These are phyloP conservation scores for Penicillium hesseltinei DNA, from an alignment of 2,329 filamentous ascomycete species.

Conservation along the genomic window DNA sequence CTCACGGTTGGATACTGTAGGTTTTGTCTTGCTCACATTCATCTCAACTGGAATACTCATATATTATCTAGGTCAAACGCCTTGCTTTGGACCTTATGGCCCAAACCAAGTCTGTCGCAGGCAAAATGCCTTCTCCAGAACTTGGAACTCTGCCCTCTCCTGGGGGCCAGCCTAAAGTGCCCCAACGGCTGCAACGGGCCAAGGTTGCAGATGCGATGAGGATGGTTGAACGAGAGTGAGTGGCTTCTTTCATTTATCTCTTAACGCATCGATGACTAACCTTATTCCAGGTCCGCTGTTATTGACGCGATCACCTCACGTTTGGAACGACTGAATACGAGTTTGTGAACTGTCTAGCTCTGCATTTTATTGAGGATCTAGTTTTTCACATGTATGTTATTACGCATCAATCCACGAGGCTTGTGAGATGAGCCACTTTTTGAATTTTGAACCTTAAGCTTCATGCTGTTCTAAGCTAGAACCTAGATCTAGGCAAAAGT, in stretches of 20 bases:
- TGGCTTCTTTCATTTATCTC: slow-evolving; percentile 1
- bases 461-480: neutral
- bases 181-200: slow-evolving; percentile 45
- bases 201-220: slow-evolving; percentile 50
- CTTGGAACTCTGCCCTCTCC: slow-evolving; percentile 33
- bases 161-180: slow-evolving; percentile 34
- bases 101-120: slow-evolving; percentile 37
- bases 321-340: slow-evolving; percentile 41
- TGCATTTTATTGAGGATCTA: neutral
- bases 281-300: slow-evolving; percentile 38
- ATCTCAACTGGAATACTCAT: slow-evolving; percentile 14
- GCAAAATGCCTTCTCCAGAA: slow-evolving; percentile 29
- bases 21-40: slow-evolving; percentile 1
- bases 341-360: slow-evolving; percentile 21
- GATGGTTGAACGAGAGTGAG: slow-evolving; percentile 51
- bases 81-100: slow-evolving; percentile 38
- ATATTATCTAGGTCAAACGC: slow-evolving; percentile 37
- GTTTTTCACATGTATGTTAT: neutral
- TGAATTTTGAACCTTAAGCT: neutral
- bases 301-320: slow-evolving; percentile 45
- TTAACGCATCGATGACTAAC: slow-evolving; percentile 9
- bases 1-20: slow-evolving; percentile 42
- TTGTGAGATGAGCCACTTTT: neutral
- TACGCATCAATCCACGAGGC: neutral
- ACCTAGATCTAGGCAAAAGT: neutral